These are phyloP conservation scores for Allium fistulosum DNA, from an alignment of 106 monocot genomes.

Conservation along the genomic window DNA sequence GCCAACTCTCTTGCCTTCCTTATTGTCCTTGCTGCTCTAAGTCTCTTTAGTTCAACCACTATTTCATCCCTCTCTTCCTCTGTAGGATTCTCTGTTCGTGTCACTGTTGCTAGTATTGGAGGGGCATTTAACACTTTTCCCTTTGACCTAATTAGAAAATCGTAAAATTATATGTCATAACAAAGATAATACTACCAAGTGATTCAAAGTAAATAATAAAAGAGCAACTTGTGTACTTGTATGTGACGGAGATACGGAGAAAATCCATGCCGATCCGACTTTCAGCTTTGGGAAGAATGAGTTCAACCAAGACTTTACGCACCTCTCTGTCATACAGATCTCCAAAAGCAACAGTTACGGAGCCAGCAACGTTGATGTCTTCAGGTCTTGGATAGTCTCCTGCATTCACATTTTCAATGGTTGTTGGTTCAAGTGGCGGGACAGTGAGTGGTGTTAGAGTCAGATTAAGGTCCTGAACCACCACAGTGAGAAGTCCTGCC, in stretches of 20 bases:
- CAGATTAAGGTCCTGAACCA: not conserved
- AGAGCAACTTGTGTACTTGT: not conserved
- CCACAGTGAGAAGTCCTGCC: slow-evolving; percentile 1
- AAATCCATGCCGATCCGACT: not conserved
- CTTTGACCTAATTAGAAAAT: not conserved
- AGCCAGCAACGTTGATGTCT: not conserved
- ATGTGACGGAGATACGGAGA: not conserved
- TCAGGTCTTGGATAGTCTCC: not conserved
- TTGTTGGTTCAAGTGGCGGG: not conserved
- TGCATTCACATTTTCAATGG: not conserved
- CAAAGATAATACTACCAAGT: not conserved
- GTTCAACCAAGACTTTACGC: not conserved
- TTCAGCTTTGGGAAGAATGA: not conserved
- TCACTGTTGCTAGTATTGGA: not conserved
- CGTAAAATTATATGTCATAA: not conserved
- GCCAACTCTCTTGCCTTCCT: not conserved
- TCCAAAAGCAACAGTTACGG: slow-evolving; percentile 1
- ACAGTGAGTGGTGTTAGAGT: not conserved
- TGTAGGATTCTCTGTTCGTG: not conserved
- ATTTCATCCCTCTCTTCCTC: not conserved
- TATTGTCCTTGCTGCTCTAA: not conserved
- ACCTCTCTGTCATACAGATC: not conserved
- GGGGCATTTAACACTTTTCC: not conserved
- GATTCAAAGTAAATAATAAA: not conserved
- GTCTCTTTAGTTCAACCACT: not conserved